A percentile compares a stretch with the other conserved stretches of the same genome.
Evolutionary conservation across 2,329 filamentous ascomycete species (phyloP).

Genomic region (Neopestalotiopsis sp.): DNA sequence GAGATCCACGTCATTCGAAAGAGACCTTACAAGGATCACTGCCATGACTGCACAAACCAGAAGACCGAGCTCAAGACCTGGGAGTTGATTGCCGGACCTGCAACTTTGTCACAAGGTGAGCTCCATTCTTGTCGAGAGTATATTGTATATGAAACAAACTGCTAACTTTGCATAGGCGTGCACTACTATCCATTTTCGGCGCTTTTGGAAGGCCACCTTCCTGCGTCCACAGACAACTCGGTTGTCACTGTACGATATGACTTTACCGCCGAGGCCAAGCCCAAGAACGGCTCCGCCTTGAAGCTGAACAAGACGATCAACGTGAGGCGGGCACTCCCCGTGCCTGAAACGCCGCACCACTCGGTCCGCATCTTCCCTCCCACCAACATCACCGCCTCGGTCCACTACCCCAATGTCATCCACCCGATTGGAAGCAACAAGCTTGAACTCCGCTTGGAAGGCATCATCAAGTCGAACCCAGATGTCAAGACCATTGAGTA

Average conservation of each 20-base stretch:
- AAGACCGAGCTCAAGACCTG: constrained; percentile 78
- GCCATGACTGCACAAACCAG: constrained; percentile 75
- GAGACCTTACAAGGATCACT: constrained; percentile 81
- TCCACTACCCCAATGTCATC: constrained; percentile 81
- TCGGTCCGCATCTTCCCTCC: constrained; percentile 95
- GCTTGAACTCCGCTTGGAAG: constrained; percentile 80
- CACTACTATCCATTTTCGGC: constrained; percentile 91
- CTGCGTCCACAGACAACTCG: constrained; percentile 77
- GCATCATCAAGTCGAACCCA: constrained; percentile 75
- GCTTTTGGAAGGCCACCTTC: constrained; percentile 83
- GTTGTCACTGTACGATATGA: constrained; percentile 79
- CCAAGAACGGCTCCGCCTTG: constrained; percentile 62
- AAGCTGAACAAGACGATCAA: constrained; percentile 71
- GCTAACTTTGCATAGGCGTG: constrained; percentile 51
- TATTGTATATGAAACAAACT: not conserved
- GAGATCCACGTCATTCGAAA: constrained; percentile 75
- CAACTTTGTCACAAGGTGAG: constrained; percentile 55
- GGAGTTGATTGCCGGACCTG: constrained; percentile 71
- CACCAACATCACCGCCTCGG: constrained; percentile 87
- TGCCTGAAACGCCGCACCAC: constrained; percentile 81
- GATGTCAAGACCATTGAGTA: constrained; percentile 74
- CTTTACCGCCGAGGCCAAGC: constrained; percentile 70
- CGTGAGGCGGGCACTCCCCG: constrained; percentile 77
- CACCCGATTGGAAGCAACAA: constrained; percentile 85
- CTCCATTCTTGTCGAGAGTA: constrained; percentile 11